Conservation (phyloP, 139 green algal species). For the Limnomonas spitsbergensis region DNA sequence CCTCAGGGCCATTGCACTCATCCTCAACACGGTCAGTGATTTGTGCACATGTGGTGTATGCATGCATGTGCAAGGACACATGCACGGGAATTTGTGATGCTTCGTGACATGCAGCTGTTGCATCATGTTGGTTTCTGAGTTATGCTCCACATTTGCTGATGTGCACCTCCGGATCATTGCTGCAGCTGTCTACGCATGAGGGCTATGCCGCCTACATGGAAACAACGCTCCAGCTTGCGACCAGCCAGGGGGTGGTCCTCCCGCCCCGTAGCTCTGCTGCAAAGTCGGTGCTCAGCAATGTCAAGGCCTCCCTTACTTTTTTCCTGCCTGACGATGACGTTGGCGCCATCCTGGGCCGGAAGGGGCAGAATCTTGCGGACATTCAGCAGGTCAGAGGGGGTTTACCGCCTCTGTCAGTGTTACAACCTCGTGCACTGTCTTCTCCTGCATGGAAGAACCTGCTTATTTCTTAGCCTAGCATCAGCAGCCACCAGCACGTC, state of each 20-base stretch:
- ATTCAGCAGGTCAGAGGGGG: slow-evolving; percentile 42
- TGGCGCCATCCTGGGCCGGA: slow-evolving; percentile 55
- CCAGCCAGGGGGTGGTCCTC: slow-evolving; percentile 51
- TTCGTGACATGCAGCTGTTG: no score
- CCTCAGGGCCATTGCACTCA: slow-evolving; percentile 53
- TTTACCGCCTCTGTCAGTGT: no score
- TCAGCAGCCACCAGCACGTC: no score
- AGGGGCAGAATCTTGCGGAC: slow-evolving; percentile 38
- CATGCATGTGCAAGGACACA: no score
- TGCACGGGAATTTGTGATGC: no score
- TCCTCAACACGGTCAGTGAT: slow-evolving; percentile 58
- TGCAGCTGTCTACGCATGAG: slow-evolving; percentile 8
- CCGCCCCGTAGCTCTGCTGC: slow-evolving; percentile 27
- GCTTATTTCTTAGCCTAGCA: no score
- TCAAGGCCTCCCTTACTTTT: slow-evolving; percentile 23
- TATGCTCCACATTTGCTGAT: not conserved
- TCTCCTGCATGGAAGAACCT: no score
- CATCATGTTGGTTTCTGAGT: no score
- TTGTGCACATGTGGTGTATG: no score
- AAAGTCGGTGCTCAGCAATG: slow-evolving; percentile 32
- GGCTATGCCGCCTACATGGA: slow-evolving; percentile 58
- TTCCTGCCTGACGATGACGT: slow-evolving; percentile 58
- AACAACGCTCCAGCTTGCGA: slow-evolving; percentile 59
- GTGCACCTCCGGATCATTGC: no score
- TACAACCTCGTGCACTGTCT: no score